Base-by-base conservation (phyloP, 1,284 basidiomycete species). In the Ganoderma multipileum region DNA sequence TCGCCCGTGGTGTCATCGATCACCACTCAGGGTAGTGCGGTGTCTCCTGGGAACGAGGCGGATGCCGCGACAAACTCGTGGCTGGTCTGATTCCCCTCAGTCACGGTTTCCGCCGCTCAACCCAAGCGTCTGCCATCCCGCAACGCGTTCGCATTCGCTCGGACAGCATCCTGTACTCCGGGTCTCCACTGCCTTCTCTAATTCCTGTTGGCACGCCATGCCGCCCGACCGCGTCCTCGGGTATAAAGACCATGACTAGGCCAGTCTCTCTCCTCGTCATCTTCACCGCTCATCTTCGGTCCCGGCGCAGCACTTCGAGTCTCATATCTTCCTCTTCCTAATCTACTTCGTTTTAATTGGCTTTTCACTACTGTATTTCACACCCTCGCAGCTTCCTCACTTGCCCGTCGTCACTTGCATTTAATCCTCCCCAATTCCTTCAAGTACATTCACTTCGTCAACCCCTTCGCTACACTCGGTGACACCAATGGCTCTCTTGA, bases 401-500 rank as follows among this genome's bases (percentile, higher is more conserved):
- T 64, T 69, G 58, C 38, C 41, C 41, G 47, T 63, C 65, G 44
- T 61, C 55, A 47, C 52, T 64, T 68, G 38, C 58, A 60, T 69
- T 63, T 65, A 63, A 64, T 69, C 65, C 39, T 58, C 60, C 33
- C 57, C 62, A n/a, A 16, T 54, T 54, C 58, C 33, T 50, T 60
- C 58, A 16, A 60, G 38, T 60, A 60, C 38, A 26, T 60, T 38
- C 55, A 38, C 63, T 62, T 63, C 63, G 42, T 58, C 26, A 7
- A n/a, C 23, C 64, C 66, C 36, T 68, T 61, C 52, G 23, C 18
- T 41, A 59, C 38, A 52, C 30, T 11, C 33, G 9, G 7, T 23
- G 39, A 28, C 42, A 38, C 39, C 42, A 54, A 76, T 76, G 77
- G 65, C 72, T 39, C 47, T 66, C 36, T 68, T 73, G 63, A 76